Base-by-base conservation (phyloP, 805 yeast genomes). In the Sugiyamaella marilandica region DNA sequence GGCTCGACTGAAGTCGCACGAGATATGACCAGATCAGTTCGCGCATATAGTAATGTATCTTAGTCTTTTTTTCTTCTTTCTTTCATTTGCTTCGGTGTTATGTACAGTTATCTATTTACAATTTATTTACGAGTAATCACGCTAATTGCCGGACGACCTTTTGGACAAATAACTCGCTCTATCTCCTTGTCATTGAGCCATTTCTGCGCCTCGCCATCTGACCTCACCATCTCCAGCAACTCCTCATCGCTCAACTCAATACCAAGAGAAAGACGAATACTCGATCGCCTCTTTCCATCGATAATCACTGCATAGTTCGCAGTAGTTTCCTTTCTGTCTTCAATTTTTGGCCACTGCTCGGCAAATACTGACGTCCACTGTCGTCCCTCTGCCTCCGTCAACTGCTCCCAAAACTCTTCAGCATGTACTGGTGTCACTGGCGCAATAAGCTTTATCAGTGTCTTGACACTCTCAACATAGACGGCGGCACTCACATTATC, bases 391-490 rank as follows among this genome's bases (percentile, higher is more conserved):
- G 62, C 55, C 1, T 53, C 47, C 26, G 69, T 67, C 1, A 83
- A 61, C 2, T 64, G 58, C 54, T 84, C 88, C 82, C 92, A 83
- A 21, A 87, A 76, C 67, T 92, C 98, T 61, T 92, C 98, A 0
- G 88, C 80, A 7, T 82, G 76, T 5, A 84, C 78, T 0, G 99
- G 98, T 0, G 86, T 78, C 0, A 91, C 85, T 0, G 97, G 97
- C 2, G 92, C 75, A 69, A 87, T 77, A 5, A 81, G 65, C n/a
- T 80, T 73, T 14, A 89, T 60, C 14, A 90, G 70, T 50, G 78
- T 80, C 57, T 76, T 72, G 54, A 76, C 76, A 1, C 79, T 69
- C 45, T 79, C 75, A 53, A 78, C 57, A 10, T 80, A 60, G n/a
- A 87, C 55, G 0, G 69, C 70, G 0, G 66, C 56, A 41, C 70